phyloP scores from a whole-genome alignment of 2,329 filamentous ascomycete species.

The Lasiodiplodia theobromae region DNA sequence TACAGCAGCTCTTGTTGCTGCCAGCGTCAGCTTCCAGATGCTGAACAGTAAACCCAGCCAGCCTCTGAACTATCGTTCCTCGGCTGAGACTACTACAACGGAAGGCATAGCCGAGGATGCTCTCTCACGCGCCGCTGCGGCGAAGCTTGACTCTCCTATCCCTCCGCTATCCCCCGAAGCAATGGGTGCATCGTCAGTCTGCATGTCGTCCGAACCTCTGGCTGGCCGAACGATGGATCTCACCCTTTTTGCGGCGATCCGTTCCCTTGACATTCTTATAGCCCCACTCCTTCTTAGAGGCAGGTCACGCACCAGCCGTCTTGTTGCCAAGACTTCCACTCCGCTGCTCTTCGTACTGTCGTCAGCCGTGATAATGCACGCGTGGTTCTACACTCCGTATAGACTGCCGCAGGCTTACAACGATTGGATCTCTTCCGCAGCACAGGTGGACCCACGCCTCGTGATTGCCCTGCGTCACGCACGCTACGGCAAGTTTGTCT shows the following conservation, averaged over 20 bases:
- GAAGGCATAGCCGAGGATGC: not conserved
- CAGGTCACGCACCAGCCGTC: slow-evolving; percentile 60
- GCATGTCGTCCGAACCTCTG: slow-evolving; percentile 37
- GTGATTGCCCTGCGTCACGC: slow-evolving; percentile 75
- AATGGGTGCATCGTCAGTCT: slow-evolving; percentile 35
- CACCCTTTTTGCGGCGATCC: slow-evolving; percentile 76
- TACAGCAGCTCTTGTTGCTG: slow-evolving; percentile 55
- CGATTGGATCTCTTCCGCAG: slow-evolving; percentile 81
- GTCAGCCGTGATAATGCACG: slow-evolving; percentile 82
- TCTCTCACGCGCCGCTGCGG: not conserved
- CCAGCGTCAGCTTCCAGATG: slow-evolving; percentile 57
- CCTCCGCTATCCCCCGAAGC: slow-evolving; percentile 23
- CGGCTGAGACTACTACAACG: not conserved
- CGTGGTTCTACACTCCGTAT: slow-evolving; percentile 80
- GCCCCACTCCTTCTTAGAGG: slow-evolving; percentile 49
- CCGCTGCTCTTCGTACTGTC: slow-evolving; percentile 75
- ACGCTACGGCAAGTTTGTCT: slow-evolving; percentile 68
- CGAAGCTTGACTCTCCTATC: slow-evolving; percentile 6
- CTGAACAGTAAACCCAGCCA: slow-evolving; percentile 50
- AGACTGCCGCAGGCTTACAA: slow-evolving; percentile 76
- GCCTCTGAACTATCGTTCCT: slow-evolving; percentile 6
- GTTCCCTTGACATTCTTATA: slow-evolving; percentile 75
- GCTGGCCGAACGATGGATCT: slow-evolving; percentile 82
- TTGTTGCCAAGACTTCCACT: slow-evolving; percentile 37
- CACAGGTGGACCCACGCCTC: slow-evolving; percentile 76